These are phyloP conservation scores for Heracleum sosnowskyi DNA, from an alignment of 129 eudicot genomes.

Conservation along the genomic window DNA sequence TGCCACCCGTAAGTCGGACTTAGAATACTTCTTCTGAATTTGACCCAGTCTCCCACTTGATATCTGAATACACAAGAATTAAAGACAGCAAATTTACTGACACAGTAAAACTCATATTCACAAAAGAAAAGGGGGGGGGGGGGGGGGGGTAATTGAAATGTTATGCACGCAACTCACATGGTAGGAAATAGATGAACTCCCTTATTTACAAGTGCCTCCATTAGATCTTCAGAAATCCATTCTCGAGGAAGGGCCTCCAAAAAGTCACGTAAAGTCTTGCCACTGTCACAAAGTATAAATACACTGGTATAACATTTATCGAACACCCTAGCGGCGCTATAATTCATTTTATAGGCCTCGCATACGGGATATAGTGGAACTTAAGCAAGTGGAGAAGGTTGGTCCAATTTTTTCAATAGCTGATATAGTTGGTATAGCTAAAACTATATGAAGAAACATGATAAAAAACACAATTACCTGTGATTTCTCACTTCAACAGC, in stretches of 20 bases:
- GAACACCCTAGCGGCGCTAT: not conserved
- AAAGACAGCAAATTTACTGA: not conserved
- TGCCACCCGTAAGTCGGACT: conserved; percentile 91
- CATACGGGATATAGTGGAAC: not conserved
- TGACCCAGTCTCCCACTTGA: conserved; percentile 96
- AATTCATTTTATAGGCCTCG: not conserved
- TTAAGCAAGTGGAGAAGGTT: not conserved
- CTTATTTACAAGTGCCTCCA: conserved; percentile 75
- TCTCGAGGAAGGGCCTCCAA: conserved; percentile 97
- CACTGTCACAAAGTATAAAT: conserved; percentile 48
- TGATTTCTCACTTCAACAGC: conserved; percentile 85
- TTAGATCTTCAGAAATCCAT: conserved; percentile 97
- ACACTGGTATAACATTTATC: conserved; percentile 1
- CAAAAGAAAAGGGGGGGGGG: not conserved
- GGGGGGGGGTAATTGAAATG: not conserved
- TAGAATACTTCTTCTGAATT: conserved; percentile 58
- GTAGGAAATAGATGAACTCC: conserved; percentile 89
- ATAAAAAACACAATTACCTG: conserved; percentile 46
- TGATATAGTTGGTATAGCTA: not conserved
- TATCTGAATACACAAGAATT: conserved; percentile 43
- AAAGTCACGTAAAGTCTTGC: conserved; percentile 85
- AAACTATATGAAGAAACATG: conserved; percentile 5
- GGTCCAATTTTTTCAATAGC: not conserved
- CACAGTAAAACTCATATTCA: conserved; percentile 1
- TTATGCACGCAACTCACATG: conserved; percentile 53